phyloP scores from a whole-genome alignment of 2,329 filamentous ascomycete species.

The Plectosphaerella sp. region DNA sequence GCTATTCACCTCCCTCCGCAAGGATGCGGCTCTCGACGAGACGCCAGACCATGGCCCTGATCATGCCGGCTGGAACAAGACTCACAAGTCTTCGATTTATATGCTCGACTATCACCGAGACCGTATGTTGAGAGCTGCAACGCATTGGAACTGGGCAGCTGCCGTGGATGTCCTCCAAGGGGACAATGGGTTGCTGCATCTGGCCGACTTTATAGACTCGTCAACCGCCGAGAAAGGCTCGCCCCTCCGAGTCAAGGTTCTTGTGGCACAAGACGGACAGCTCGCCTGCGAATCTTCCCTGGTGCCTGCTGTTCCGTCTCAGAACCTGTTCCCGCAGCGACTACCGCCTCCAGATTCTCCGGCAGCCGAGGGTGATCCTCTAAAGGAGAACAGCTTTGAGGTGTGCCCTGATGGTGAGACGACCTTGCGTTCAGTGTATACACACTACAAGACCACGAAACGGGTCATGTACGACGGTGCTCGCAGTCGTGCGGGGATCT shows the following conservation, averaged over 20 bases:
- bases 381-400: slow-evolving; percentile 28
- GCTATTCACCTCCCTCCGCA: slow-evolving; percentile 69
- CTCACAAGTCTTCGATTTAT: slow-evolving; percentile 61
- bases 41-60: slow-evolving; percentile 30
- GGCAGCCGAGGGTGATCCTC: slow-evolving; percentile 17
- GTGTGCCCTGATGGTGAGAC: slow-evolving; percentile 37
- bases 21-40: slow-evolving; percentile 54
- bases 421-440: slow-evolving; percentile 57
- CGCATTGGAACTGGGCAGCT: slow-evolving; percentile 48
- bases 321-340: slow-evolving; percentile 52
- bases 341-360: slow-evolving; percentile 41
- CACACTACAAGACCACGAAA: slow-evolving; percentile 79
- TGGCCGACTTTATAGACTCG: slow-evolving; percentile 26
- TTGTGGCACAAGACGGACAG: slow-evolving; percentile 44
- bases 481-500: slow-evolving; percentile 56
- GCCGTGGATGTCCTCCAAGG: slow-evolving; percentile 42
- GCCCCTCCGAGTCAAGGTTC: slow-evolving; percentile 49
- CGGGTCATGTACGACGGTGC: slow-evolving; percentile 69
- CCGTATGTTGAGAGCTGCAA: slow-evolving; percentile 64
- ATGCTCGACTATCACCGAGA: slow-evolving; percentile 76
- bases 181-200: slow-evolving; percentile 34
- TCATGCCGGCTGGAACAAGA: slow-evolving; percentile 48
- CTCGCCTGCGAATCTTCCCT: slow-evolving; percentile 33
- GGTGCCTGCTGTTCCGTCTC: slow-evolving; percentile 30
- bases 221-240: slow-evolving; percentile 13